Evolutionary conservation across 202 grass and related monocot genomes (phyloP), one percentile per base, ranked within the genome.

Genomic region (Miscanthus sacchariflorus): DNA sequence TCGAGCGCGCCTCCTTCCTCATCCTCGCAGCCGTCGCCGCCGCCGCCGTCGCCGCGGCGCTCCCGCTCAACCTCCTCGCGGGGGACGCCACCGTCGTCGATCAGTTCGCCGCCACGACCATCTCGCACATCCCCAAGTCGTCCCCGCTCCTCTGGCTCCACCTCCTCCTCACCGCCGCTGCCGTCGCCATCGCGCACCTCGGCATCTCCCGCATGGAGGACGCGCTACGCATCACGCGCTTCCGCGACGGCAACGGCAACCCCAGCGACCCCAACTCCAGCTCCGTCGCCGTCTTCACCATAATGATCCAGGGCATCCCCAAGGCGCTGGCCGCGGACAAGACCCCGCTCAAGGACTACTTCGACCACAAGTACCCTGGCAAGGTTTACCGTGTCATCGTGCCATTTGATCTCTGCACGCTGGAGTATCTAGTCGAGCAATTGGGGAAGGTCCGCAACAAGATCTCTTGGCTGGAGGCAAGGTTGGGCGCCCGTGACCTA

Each of bases 231-330:
- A 94, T 96, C 84, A 99, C 97, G n/a, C 93, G 97, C 4, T 99
- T 96, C 76, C 93, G 97, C 44, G 97, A 99, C 9, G 97, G 94
- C 21, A 96, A 96, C 80, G 94, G 97, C 76, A 96, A 99, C 82
- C 97, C 97, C 12, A 99, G 94, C 76, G 89, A 99, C 58, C 92
- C 97, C 19, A 96, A 93, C 46, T 90, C 89, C 76, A 94, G 90
- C 87, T 99, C 97, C 4, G 84, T 99, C n/a, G 93, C 94, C 46
- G 87, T 99, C 46, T 99, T 99, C 90, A 96, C 97, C 35, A 84
- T 99, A 78, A 96, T 96, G 94, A 91, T 99, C 82, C 97, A 99
- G 90, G 94, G 97, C 65, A 92, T 96, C 23, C 97, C 97, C 28
- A 96, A 92, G 90, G 65, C 88, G 68, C 84, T 99, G 9, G 89